Conservation (phyloP, 1,139 yeast genomes). For the Hyphopichia khmerensis region DNA sequence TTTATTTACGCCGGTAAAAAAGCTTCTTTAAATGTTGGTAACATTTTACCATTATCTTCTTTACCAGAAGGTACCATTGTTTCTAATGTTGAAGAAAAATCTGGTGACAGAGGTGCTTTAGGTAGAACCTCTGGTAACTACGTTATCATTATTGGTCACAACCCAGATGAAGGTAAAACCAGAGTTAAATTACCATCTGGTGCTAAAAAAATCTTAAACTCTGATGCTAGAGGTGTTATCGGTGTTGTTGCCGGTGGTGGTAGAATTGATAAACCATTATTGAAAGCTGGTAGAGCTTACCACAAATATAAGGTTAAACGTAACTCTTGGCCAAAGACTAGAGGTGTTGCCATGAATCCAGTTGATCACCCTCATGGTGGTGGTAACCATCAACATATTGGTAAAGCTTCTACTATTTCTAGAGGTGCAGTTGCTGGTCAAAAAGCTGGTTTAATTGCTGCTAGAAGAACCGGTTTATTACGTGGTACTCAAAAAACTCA, state of each 20-base stretch:
- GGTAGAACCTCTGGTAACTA: slow-evolving; percentile 99
- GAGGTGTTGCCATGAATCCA: slow-evolving; percentile 99
- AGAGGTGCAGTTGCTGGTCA: slow-evolving; percentile 98
- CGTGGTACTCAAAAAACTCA: slow-evolving; percentile 95
- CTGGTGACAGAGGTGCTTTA: slow-evolving; percentile 99
- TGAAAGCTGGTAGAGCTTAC: slow-evolving; percentile 99
- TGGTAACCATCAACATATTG: slow-evolving; percentile 99
- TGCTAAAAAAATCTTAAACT: slow-evolving; percentile 93
- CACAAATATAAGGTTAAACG: slow-evolving; percentile 97
- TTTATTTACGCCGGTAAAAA: slow-evolving; percentile 98
- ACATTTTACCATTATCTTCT: slow-evolving; percentile 93
- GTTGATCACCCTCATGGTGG: slow-evolving; percentile 99
- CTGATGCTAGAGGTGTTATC: slow-evolving; percentile 98
- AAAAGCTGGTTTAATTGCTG: slow-evolving; percentile 98
- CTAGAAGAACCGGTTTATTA: slow-evolving; percentile 98
- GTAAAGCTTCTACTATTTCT: slow-evolving; percentile 96
- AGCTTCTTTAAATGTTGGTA: slow-evolving; percentile 97
- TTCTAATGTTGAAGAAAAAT: slow-evolving; percentile 97
- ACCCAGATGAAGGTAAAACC: slow-evolving; percentile 98
- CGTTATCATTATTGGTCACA: slow-evolving; percentile 98
- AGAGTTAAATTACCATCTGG: slow-evolving; percentile 99
- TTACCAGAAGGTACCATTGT: slow-evolving; percentile 99
- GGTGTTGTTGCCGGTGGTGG: slow-evolving; percentile 99
- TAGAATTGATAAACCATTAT: slow-evolving; percentile 98
- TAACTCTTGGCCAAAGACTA: slow-evolving; percentile 97